Evolutionary conservation across 441 rosid species (phyloP).

Genomic region (Melastoma candidum): DNA sequence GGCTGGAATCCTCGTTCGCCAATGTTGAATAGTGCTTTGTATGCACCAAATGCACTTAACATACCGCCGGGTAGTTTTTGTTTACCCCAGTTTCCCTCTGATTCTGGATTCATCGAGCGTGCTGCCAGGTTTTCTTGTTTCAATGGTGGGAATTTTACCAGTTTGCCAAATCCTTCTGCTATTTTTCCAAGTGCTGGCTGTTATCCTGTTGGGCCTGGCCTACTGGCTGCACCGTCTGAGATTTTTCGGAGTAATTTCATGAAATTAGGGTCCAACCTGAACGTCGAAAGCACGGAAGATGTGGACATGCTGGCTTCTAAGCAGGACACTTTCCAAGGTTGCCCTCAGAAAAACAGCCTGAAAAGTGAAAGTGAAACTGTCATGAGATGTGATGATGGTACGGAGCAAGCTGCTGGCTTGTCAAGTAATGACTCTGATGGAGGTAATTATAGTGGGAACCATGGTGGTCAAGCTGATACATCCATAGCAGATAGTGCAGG

Average conservation of each 20-base stretch:
- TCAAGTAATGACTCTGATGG: slow-evolving; percentile 78
- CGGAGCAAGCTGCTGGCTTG: slow-evolving; percentile 50
- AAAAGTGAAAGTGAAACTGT: slow-evolving; percentile 37
- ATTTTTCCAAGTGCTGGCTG: slow-evolving; percentile 48
- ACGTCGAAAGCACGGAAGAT: slow-evolving; percentile 44
- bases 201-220: slow-evolving; percentile 39
- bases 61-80: slow-evolving; percentile 40
- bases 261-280: slow-evolving; percentile 30
- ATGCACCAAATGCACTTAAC: slow-evolving; percentile 47
- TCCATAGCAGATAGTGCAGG: slow-evolving; percentile 35
- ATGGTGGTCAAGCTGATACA: slow-evolving; percentile 43
- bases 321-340: slow-evolving; percentile 28
- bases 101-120: slow-evolving; percentile 85
- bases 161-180: slow-evolving; percentile 56
- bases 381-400: slow-evolving; percentile 44
- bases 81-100: slow-evolving; percentile 82
- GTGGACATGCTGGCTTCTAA: slow-evolving; percentile 28
- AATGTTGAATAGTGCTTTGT: slow-evolving; percentile 47
- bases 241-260: slow-evolving; percentile 25
- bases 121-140: slow-evolving; percentile 91
- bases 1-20: slow-evolving; percentile 59
- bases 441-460: slow-evolving; percentile 62
- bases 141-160: slow-evolving; percentile 64
- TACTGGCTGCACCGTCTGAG: slow-evolving; percentile 46
- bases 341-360: slow-evolving; percentile 36